Base-by-base conservation (phyloP, 176 grass and related monocot species). In the Pontederia crassipes region DNA sequence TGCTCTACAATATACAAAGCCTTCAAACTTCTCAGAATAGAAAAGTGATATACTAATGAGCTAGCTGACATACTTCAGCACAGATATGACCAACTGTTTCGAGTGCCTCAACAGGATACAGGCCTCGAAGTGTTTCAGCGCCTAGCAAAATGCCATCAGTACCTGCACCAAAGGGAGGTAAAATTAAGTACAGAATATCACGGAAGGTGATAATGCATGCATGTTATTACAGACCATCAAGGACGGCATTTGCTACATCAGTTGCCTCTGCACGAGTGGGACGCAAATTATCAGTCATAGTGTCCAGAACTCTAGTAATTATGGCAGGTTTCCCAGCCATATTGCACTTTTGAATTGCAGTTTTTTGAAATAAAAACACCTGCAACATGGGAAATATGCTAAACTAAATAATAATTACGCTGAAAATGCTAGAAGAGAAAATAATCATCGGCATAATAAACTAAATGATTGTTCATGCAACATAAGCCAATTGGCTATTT, bases 301-400 rank as follows among this genome's bases (percentile, higher is more conserved):
- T 98, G 77, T 98, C 93, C 70, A 98, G 87, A 3, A 98, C 87
- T 76, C 87, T 84, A 59, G 93, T 92, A 64, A 98, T 61, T 54
- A 98, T 81, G 72, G 84, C 93, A 49, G 93, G 87, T 49, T 98
- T 98, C 83, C 93, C 93, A 76, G 87, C 87, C 77, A 98, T 81
- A 68, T 98, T 98, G 60, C 93, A 98, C 73, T 97, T 97, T 69
- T 90, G 80, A 18, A 91, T 71, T 16, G 92, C 92, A 73, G 92
- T 83, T 54, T 98, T 98, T 79, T 98, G 93, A 57, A 98, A 98
- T 54, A 92, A 71, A 74, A 98, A 98, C 67, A 85, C 93, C 93
- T 98, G 51, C 10, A 70, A 46, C 32, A 40, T 40, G 60, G 46
- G 13, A 47, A 60, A 35, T 35, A 35, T 40, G 8, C 7, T 11